Conservation (phyloP, 805 yeast genomes). For the Saccharomycopsis sp. region DNA sequence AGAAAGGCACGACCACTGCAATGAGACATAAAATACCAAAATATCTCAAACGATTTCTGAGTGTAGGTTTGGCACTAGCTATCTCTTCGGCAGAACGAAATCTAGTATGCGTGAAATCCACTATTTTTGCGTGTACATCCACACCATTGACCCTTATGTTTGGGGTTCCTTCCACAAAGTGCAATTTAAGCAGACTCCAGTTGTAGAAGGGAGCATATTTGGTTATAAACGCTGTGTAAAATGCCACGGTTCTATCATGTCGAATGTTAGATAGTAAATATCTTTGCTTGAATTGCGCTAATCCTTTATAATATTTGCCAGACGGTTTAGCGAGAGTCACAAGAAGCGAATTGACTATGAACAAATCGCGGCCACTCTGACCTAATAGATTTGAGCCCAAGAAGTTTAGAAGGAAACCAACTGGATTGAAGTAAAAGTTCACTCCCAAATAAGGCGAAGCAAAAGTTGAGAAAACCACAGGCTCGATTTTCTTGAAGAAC, state of each 20-base stretch:
- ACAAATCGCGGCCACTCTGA: constrained; percentile 68
- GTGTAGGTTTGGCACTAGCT: constrained; percentile 16
- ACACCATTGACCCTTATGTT: constrained; percentile 32
- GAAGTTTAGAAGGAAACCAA: constrained; percentile 34
- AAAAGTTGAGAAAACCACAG: constrained; percentile 59
- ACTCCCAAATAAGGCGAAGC: constrained; percentile 75
- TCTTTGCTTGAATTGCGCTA: constrained; percentile 49
- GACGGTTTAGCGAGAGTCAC: constrained; percentile 46
- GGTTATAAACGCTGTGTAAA: constrained; percentile 75
- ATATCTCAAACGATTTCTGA: constrained; percentile 24
- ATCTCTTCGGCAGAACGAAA: constrained; percentile 9
- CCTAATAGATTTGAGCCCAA: constrained; percentile 54
- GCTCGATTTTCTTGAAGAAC: constrained; percentile 52
- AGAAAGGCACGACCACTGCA: constrained; percentile 35
- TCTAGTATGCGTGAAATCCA: constrained; percentile 39
- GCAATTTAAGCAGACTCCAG: constrained; percentile 42
- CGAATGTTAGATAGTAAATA: constrained; percentile 65
- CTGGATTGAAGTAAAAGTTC: constrained; percentile 39
- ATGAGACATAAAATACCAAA: constrained; percentile 23
- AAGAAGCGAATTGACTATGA: constrained; percentile 44
- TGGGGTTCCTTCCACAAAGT: constrained; percentile 37
- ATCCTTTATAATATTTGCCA: constrained; percentile 46
- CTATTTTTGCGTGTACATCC: constrained; percentile 40
- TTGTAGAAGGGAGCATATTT: constrained; percentile 66
- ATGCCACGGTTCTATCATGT: constrained; percentile 83